Conservation (phyloP, 148 eudicot genomes). For the Rhododendron henanense region DNA sequence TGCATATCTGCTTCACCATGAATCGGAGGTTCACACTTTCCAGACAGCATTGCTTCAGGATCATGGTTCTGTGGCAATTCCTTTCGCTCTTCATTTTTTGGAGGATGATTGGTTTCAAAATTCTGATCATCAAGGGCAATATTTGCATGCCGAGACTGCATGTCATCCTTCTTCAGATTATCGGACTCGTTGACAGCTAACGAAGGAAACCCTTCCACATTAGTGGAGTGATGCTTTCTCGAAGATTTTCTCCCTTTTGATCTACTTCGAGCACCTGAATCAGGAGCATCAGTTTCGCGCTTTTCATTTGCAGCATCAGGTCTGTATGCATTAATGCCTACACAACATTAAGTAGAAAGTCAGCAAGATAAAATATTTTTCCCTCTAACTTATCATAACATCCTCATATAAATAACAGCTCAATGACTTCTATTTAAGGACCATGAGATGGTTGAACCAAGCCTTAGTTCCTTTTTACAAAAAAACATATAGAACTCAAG, state of each 20-base stretch:
- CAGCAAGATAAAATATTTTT: background rate
- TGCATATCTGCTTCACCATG: conserved; percentile 1
- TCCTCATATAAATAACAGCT: background rate
- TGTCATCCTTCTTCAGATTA: conserved; percentile 13
- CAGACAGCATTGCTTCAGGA: conserved; percentile 11
- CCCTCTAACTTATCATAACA: background rate
- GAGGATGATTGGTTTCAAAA: conserved; percentile 10
- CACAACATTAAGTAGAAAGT: background rate
- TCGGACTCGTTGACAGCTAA: conserved; percentile 7
- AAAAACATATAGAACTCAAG: background rate
- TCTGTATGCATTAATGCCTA: conserved; percentile 15
- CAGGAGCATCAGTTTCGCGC: conserved; percentile 19
- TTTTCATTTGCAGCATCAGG: conserved; percentile 19
- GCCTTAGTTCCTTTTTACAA: background rate
- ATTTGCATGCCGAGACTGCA: conserved; percentile 10
- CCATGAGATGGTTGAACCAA: background rate
- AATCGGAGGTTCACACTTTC: conserved; percentile 3
- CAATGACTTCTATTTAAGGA: background rate
- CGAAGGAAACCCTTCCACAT: conserved; percentile 13
- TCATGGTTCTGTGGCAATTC: conserved; percentile 11
- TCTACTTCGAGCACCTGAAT: conserved; percentile 11
- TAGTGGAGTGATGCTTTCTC: conserved; percentile 26
- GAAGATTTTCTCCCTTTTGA: conserved; percentile 21
- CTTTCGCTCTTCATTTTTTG: conserved; percentile 14
- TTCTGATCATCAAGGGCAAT: conserved; percentile 1